Evolutionary conservation across 805 yeast genomes (phyloP), one percentile per base, ranked within the genome.

Genomic region (Spathaspora passalidarum): DNA sequence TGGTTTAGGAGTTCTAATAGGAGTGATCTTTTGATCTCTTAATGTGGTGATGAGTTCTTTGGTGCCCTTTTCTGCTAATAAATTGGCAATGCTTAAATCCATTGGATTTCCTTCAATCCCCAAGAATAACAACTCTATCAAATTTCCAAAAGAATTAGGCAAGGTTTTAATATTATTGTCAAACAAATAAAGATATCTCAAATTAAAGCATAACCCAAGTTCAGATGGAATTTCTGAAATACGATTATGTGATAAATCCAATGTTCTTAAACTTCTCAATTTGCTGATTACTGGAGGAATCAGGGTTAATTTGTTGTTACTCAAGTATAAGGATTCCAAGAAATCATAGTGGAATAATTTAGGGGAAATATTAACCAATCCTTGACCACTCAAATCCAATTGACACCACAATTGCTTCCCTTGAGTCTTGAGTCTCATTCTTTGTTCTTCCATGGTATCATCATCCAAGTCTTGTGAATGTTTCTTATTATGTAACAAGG

Each of bases 71-170:
- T 84, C 86, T 0, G 95, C 82, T 42, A 94, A 60, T 23, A 86
- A 77, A 52, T 82, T 78, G 37, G 88, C 80, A 49, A 80, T 64
- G 18, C 76, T 79, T 46, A 76, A 72, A 56, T 85, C 86, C 59
- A 94, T 72, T 2, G 95, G 88, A 62, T 94, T 94, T 1, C 99
- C 99, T 65, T 92, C 97, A 38, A 92, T 75, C 29, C 99, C 99
- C 42, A 94, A 68, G 61, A 92, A 86, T 54, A 88, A 86, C 52
- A 94, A 75, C 55, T 88, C 92, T 62, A 81, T 86, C 48, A 95
- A 71, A 55, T 82, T 84, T 21, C 98, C 97, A 63, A 94, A 82
- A 61, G 86, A 94, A 64, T 69, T 75, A 2, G 99, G 99, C 51
- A 94, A 69, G 1, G 80, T 77, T 44, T 75, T 72, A 52, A 94